Percentiles rank a stretch among this genome's conserved stretches.
Conservation (phyloP, 192 early-diverging fungal species). For the Backusella macrospora region DNA sequence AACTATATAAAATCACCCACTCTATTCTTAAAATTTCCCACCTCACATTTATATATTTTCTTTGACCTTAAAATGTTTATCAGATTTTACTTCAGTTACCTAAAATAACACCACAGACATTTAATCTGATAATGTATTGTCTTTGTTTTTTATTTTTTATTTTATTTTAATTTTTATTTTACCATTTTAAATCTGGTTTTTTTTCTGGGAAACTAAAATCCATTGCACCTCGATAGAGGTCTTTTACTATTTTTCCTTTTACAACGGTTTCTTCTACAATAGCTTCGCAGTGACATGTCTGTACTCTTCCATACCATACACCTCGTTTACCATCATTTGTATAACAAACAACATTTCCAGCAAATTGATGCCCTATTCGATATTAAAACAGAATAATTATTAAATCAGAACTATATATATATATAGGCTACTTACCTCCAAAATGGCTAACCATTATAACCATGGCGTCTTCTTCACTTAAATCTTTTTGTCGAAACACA, state of each 20-base stretch:
- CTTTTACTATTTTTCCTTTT: slow-evolving; percentile 45
- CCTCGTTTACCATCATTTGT: slow-evolving; percentile 40
- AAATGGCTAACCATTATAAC: slow-evolving; percentile 51
- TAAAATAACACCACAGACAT: background rate
- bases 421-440: slow-evolving; percentile 38
- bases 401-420: background rate
- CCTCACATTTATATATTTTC: too few relatives aligned
- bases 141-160: background rate
- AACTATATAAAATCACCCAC: too few relatives aligned
- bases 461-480: slow-evolving; percentile 30
- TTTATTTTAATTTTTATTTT: background rate
- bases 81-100: slow-evolving; percentile 5
- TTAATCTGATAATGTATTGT: background rate
- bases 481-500: slow-evolving; percentile 41
- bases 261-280: slow-evolving; percentile 51
- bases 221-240: slow-evolving; percentile 52
- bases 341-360: slow-evolving; percentile 55
- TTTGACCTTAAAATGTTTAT: background rate
- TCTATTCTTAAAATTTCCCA: too few relatives aligned
- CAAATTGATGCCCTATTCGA: slow-evolving; percentile 48
- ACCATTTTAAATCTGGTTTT: slow-evolving; percentile 23
- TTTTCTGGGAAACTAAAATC: slow-evolving; percentile 41
- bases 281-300: slow-evolving; percentile 45
- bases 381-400: background rate
- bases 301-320: slow-evolving; percentile 55